A percentile compares a stretch with the other conserved stretches of the same genome.
Evolutionary conservation across 139 green algal genomes (phyloP).

Genomic region (Volvox reticuliferus): DNA sequence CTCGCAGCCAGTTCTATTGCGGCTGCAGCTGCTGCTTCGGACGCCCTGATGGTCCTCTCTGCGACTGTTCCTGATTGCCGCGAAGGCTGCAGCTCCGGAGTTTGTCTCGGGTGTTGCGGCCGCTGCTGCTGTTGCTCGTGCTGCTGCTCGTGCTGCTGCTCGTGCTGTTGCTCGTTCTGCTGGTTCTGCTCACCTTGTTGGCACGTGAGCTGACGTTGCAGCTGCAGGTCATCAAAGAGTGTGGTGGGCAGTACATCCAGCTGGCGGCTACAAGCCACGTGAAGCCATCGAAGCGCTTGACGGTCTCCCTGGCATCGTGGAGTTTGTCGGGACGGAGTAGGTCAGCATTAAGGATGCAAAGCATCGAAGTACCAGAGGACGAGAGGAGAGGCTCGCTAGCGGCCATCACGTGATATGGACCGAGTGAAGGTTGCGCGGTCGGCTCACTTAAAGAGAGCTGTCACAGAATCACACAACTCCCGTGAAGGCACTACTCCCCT

Average conservation of each 20-base stretch:
- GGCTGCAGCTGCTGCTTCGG: neutral
- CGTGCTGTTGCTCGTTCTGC: neutral
- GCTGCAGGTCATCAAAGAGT: neutral
- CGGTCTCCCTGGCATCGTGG: neutral
- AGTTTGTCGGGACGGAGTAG: neutral
- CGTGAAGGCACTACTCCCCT: too few species aligned
- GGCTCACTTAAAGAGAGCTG: neutral
- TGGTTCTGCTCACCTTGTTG: too few species aligned
- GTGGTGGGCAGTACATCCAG: slow-evolving; percentile 16
- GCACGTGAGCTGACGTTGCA: neutral
- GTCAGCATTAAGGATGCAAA: neutral
- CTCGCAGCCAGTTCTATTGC: neutral
- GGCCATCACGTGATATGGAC: neutral
- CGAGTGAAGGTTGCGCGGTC: neutral
- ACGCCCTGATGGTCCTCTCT: neutral
- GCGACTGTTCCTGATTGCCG: neutral
- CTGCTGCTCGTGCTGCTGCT: neutral
- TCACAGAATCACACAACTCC: too few species aligned
- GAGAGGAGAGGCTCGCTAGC: too few species aligned
- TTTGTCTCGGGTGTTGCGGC: neutral
- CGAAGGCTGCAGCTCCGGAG: neutral
- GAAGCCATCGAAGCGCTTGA: slow-evolving; percentile 25
- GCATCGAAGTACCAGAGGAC: neutral
- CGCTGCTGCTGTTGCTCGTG: neutral
- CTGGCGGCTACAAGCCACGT: slow-evolving; percentile 1